Base-by-base conservation (phyloP, 2,329 filamentous ascomycete genomes). In the Colletotrichum siamense region DNA sequence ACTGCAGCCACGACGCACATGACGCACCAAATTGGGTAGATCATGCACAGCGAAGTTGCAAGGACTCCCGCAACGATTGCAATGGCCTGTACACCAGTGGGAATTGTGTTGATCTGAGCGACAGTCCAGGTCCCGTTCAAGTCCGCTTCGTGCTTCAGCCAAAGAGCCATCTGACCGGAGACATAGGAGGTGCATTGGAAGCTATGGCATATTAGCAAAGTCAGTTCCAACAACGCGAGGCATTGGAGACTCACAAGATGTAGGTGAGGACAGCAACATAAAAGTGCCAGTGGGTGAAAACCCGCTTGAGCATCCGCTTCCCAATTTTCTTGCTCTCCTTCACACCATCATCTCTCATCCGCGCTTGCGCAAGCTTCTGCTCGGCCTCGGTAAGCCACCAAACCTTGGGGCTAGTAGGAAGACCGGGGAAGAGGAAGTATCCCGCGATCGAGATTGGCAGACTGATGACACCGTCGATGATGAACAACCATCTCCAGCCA, bases 381-480 rank as follows among this genome's bases (percentile, higher is more conserved):
- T 87, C 83, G 2, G 74, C 73, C 12, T 82, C 80, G 0, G 78
- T 82, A 9, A 86, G 62, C 69, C 82, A 83, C 63, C 83, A 84
- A 1, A 82, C 80, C 24, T 80, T 81, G 1, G 83, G 83, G 2
- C 26, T 85, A 24, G 82, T 82, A 1, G 84, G 85, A 8, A 86
- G 81, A 0, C 84, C 85, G 0, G 85, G 85, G 67, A 78, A 79
- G 2, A 89, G 85, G 9, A 89, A 77, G 71, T 85, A 90, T 0
- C 89, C 89, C 5, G 87, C 83, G 6, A 90, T 69, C 0, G 88
- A 87, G 6, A 90, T 86, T 0, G 88, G 88, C 6, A 91, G 82
- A 5, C 86, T 88, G 79, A 90, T 90, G 24, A 88, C 83, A 3
- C 88, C 88, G 63, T 90, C 88, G 24, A 91, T 89, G 16, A 91